phyloP scores from a whole-genome alignment of 306 rosid genomes.

The Acacia melanoxylon region DNA sequence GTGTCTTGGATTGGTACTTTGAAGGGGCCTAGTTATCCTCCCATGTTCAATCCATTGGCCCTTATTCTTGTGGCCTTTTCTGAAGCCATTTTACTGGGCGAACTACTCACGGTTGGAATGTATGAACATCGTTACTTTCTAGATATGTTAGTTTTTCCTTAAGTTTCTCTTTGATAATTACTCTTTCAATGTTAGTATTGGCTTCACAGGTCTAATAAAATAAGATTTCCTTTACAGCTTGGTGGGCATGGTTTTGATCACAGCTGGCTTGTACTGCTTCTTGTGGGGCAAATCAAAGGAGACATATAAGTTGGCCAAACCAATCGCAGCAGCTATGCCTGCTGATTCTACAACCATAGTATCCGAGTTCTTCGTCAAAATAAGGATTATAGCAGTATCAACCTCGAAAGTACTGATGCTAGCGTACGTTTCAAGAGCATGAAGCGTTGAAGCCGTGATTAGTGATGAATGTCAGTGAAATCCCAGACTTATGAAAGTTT shows the following conservation, averaged over 20 bases:
- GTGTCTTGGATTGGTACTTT: constrained; percentile 50
- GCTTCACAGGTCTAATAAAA: background rate
- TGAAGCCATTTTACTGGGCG: constrained; percentile 58
- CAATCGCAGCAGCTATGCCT: constrained; percentile 20
- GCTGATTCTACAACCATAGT: constrained; percentile 23
- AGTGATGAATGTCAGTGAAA: too few relatives aligned
- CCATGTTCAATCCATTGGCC: constrained; percentile 73
- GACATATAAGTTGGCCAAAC: background rate
- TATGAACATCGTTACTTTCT: constrained; percentile 17
- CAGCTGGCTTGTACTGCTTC: constrained; percentile 57
- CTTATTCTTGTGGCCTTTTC: constrained; percentile 60
- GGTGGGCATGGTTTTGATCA: constrained; percentile 57
- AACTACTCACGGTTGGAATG: constrained; percentile 56
- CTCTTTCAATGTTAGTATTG: background rate
- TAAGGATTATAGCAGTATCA: background rate
- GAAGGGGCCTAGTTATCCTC: constrained; percentile 68
- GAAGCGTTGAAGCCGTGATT: too few relatives aligned
- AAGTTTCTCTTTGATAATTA: background rate
- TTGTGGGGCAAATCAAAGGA: constrained; percentile 62
- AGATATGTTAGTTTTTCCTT: background rate
- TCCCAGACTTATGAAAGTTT: too few relatives aligned
- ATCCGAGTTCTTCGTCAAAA: constrained; percentile 36
- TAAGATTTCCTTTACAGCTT: constrained; percentile 38
- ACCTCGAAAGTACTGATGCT: background rate
- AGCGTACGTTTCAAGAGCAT: too few relatives aligned